Base-by-base conservation (phyloP, 345 rosid genomes). In the Schrenkiella parvula region DNA sequence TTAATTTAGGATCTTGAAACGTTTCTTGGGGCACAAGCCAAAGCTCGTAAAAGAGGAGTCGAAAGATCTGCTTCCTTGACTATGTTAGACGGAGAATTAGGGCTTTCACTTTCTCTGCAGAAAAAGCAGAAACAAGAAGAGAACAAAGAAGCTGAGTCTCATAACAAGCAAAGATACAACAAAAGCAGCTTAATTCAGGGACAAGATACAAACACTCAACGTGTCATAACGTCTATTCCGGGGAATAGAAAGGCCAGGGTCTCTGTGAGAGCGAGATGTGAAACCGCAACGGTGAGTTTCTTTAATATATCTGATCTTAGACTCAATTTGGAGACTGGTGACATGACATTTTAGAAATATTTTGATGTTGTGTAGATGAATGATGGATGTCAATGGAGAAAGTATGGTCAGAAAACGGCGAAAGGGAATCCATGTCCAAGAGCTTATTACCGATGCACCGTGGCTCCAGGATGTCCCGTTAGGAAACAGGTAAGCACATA, bases 331-430 rank as follows among this genome's bases (percentile, higher is more conserved):
- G 64, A 44, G 29, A 43, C 12, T 53, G 57, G 21, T 51, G 12
- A 50, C 44, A n/a, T 41, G 12, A 29, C 3, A 0, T 1, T 58
- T 10, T 6, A 34, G 48, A 28, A 26, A 29, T 31, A 25, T 34
- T 13, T 56, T 1, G 7, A 4, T 22, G 31, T 18, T 34, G 5
- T 47, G 29, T 80, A 93, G 98, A 89, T 93, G 73, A 84, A 80
- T 41, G 98, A 93, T 73, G 97, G 97, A 34, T 93, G 98, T 12
- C 98, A 89, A 35, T 93, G 98, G 98, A 93, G 98, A 65, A 93
- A 93, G 67, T 93, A 90, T 28, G 98, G 98, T 26, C 98, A 93
- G 62, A 93, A 93, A 77, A 85, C 86, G 50, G 92, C 98, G 0
- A 93, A 93, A 78, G 97, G 98, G 0, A 93, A 90, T 73, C 98